phyloP scores from a whole-genome alignment of 129 eudicot genomes.

The Calendula officinalis region DNA sequence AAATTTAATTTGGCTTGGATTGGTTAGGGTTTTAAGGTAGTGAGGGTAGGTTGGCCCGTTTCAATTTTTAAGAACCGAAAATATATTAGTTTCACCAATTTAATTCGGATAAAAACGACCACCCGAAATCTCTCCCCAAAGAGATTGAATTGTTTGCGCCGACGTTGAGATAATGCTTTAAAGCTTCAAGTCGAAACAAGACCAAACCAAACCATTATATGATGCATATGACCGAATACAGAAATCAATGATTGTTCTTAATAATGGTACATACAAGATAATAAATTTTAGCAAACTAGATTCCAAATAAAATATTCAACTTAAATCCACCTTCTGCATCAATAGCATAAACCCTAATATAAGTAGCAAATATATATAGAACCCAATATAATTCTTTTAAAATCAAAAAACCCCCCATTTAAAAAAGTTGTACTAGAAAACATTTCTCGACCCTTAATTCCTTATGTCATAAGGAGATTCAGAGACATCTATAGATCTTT shows the following conservation, averaged over 20 bases:
- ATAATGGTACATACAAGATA: slow-evolving; percentile 7
- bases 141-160: too few species aligned
- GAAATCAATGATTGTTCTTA: not conserved
- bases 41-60: too few species aligned
- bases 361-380: not conserved
- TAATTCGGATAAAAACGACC: too few species aligned
- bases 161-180: too few species aligned
- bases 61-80: too few species aligned
- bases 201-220: not conserved
- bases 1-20: too few species aligned
- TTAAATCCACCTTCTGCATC: slow-evolving; percentile 12
- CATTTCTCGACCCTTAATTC: slow-evolving; percentile 9
- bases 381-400: not conserved
- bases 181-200: too few species aligned
- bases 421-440: not conserved
- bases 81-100: too few species aligned
- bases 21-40: too few species aligned
- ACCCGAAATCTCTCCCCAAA: too few species aligned
- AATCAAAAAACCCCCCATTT: slow-evolving; percentile 2
- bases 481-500: slow-evolving; percentile 59
- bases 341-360: slow-evolving; percentile 7
- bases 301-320: slow-evolving; percentile 6
- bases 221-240: not conserved
- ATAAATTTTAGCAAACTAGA: slow-evolving; percentile 10
- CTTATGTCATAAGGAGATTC: slow-evolving; percentile 31